These are phyloP conservation scores for Elongisporangium undulatum DNA, from an alignment of 352 stramenopile species.

Conservation along the genomic window DNA sequence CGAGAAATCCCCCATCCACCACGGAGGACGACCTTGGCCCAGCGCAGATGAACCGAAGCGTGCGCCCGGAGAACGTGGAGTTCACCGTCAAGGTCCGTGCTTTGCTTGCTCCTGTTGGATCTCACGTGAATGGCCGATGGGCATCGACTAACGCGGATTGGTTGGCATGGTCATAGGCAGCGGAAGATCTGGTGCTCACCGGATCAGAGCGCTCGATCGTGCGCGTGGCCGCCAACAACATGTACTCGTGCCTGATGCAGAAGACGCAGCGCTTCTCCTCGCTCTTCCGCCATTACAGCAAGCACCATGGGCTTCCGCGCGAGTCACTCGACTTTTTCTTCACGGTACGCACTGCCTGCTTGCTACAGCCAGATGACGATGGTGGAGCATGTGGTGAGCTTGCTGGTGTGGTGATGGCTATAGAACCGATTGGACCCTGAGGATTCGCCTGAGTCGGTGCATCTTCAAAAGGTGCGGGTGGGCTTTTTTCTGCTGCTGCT, in stretches of 20 bases:
- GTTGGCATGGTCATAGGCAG: slow-evolving; percentile 29
- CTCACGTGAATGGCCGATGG: neutral
- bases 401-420: neutral
- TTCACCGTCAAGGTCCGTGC: slow-evolving; percentile 92
- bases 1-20: neutral
- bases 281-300: slow-evolving; percentile 98
- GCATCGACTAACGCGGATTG: neutral
- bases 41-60: slow-evolving; percentile 63
- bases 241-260: slow-evolving; percentile 96
- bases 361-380: neutral
- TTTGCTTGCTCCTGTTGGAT: neutral
- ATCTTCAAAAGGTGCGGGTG: slow-evolving; percentile 67
- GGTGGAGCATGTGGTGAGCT: neutral
- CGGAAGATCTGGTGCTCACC: slow-evolving; percentile 69
- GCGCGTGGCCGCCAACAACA: slow-evolving; percentile 81
- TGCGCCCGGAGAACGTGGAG: slow-evolving; percentile 92
- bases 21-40: neutral
- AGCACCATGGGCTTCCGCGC: slow-evolving; percentile 96
- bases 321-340: slow-evolving; percentile 98
- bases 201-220: slow-evolving; percentile 82
- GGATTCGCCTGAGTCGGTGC: slow-evolving; percentile 80
- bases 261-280: slow-evolving; percentile 98
- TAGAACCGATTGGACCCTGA: slow-evolving; percentile 77
- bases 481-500: slow-evolving; percentile 5
- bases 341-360: slow-evolving; percentile 42